Base-by-base conservation (phyloP, 208 protist species). In the Crithidia thermophila region DNA sequence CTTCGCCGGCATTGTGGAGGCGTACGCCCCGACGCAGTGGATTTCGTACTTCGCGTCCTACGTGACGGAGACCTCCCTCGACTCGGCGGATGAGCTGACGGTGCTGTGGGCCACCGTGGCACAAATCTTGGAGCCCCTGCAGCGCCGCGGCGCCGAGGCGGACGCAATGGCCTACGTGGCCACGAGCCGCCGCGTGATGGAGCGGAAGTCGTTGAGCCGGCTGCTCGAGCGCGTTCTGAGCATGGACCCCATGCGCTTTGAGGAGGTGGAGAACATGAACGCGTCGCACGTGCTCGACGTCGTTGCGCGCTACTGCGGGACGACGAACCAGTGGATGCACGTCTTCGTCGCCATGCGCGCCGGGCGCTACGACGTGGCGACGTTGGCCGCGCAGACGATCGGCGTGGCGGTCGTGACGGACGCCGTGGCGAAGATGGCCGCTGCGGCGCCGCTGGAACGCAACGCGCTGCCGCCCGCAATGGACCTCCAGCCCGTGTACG, bases 321-420 rank as follows among this genome's bases (percentile, higher is more conserved):
- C 70, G 31, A 60, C 64, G 23, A 87, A 86, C 57, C 40, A 70
- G 25, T 95, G 89, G 86, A 72, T 67, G 59, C 80, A 84, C 56
- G 71, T 83, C 16, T 95, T 84, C 57, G 68, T 77, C 7, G 81
- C 86, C 7, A 93, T 95, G 86, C 85, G 86, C 13, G 78, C 79
- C 25, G 89, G 89, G 21, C 84, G 89, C 51, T 93, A 93, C 65
- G 89, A 95, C 51, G 86, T 77, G 31, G 89, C 89, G 27, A 47
- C 67, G 49, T 57, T 83, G 13, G 72, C 76, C 9, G 77, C 77
- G 2, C 61, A 79, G 51, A 64, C 56, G 9, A 64, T 86, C 27
- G 85, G 86, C 25, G 63, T 78, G 34, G 33, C 61, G 18, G 62
- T 75, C 3, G 64, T 95, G 40, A 58, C 75, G 18, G 50, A 42